Evolutionary conservation across 179 eudicot genomes (phyloP).

Genomic region (Silene noctiflora): DNA sequence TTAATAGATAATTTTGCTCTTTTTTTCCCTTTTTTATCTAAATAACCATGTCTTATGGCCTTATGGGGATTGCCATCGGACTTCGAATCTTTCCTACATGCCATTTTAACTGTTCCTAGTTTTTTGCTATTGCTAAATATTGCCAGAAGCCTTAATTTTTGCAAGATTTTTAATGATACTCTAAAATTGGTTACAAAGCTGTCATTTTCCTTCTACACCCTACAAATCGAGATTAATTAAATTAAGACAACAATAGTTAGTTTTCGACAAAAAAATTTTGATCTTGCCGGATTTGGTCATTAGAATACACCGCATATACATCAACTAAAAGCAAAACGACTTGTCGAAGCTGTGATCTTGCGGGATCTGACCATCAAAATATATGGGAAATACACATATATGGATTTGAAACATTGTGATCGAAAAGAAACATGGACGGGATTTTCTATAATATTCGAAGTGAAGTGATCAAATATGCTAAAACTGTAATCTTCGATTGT

Average conservation of each 20-base stretch:
- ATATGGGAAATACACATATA: too few species aligned
- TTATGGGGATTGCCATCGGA: background rate
- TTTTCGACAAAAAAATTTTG: background rate
- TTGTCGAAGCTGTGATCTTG: too few species aligned
- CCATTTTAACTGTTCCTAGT: slow-evolving; percentile 9
- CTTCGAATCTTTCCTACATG: slow-evolving; percentile 1
- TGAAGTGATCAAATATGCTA: background rate
- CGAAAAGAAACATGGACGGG: background rate
- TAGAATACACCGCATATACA: too few species aligned
- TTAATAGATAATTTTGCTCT: slow-evolving; percentile 3
- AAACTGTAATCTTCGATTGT: too few species aligned
- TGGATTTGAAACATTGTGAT: background rate
- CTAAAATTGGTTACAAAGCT: slow-evolving; percentile 1
- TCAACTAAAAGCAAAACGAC: too few species aligned
- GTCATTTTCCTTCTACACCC: slow-evolving; percentile 6
- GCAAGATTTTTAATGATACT: background rate
- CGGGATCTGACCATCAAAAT: too few species aligned
- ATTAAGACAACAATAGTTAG: background rate
- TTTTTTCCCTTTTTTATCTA: background rate
- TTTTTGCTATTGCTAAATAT: background rate
- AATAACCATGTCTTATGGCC: background rate
- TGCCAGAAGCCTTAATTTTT: background rate
- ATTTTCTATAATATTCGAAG: background rate
- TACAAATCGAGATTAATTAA: background rate
- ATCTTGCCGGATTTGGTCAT: background rate